These are phyloP conservation scores for Cupressus sempervirens DNA, from an alignment of 75 land plant genomes.

Conservation along the genomic window DNA sequence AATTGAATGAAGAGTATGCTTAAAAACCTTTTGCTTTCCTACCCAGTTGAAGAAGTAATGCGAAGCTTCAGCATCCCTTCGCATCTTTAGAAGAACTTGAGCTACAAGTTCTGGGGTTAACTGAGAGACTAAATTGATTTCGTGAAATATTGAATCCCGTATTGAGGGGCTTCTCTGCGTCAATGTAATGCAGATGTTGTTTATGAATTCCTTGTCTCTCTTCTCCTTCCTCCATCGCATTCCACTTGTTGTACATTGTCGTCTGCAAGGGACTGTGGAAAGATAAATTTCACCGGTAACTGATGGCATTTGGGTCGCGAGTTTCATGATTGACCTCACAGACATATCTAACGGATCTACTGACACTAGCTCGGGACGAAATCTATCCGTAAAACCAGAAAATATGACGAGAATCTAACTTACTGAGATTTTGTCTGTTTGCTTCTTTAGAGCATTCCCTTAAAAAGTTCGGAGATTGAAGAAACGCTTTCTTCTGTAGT, in stretches of 20 bases:
- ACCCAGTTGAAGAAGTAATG: neutral
- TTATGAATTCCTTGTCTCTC: neutral
- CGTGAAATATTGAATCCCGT: neutral
- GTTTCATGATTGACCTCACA: neutral
- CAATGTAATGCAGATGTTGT: neutral
- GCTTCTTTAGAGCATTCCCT: neutral
- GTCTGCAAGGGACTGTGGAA: neutral
- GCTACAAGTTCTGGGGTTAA: neutral
- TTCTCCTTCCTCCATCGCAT: slow-evolving; percentile 1
- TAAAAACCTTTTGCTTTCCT: neutral
- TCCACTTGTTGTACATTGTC: neutral
- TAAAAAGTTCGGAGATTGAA: neutral
- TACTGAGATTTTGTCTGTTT: neutral
- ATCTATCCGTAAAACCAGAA: neutral
- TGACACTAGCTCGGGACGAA: neutral
- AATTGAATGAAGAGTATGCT: slow-evolving; percentile 4
- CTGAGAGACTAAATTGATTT: neutral
- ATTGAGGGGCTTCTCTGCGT: neutral
- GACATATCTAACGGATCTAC: neutral
- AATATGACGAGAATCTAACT: neutral
- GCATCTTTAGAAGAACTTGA: neutral
- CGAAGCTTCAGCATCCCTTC: neutral
- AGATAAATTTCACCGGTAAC: neutral
- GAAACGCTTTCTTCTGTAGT: no score
- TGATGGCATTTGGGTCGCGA: neutral